phyloP scores from a whole-genome alignment of 257 asterid species.

The Nicotiana paniculata region DNA sequence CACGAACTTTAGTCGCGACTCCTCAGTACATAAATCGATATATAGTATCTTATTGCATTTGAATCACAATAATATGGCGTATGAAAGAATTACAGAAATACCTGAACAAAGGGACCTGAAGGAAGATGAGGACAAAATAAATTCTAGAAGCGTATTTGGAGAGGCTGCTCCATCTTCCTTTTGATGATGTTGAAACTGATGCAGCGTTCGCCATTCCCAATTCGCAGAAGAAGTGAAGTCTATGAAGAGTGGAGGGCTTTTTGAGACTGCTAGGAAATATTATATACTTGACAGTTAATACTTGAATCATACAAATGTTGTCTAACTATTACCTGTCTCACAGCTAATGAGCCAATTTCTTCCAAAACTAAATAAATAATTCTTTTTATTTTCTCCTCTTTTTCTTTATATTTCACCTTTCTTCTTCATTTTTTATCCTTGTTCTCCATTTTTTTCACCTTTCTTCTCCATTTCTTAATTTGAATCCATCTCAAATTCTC shows the following conservation, averaged over 20 bases:
- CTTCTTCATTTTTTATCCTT: too few relatives aligned
- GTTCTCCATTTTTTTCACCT: too few relatives aligned
- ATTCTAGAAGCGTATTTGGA: constrained; percentile 59
- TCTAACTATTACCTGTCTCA: too few relatives aligned
- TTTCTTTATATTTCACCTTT: too few relatives aligned
- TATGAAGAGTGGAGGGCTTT: background rate
- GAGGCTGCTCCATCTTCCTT: constrained; percentile 61
- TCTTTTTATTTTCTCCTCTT: too few relatives aligned
- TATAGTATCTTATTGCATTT: background rate
- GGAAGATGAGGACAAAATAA: constrained; percentile 52
- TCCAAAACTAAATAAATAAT: too few relatives aligned
- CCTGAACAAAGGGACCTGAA: constrained; percentile 97
- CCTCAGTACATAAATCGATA: background rate
- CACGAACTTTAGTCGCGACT: background rate
- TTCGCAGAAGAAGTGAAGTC: background rate
- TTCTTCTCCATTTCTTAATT: too few relatives aligned
- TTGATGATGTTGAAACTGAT: constrained; percentile 20
- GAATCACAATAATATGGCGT: background rate
- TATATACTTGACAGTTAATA: background rate
- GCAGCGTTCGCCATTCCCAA: background rate
- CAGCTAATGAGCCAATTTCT: too few relatives aligned
- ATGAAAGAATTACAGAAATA: constrained; percentile 5
- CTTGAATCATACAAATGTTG: too few relatives aligned
- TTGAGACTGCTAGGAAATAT: background rate
- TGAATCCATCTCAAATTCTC: too few relatives aligned